These are phyloP conservation scores for Acacia melanoxylon DNA, from an alignment of 306 rosid species.

Conservation along the genomic window DNA sequence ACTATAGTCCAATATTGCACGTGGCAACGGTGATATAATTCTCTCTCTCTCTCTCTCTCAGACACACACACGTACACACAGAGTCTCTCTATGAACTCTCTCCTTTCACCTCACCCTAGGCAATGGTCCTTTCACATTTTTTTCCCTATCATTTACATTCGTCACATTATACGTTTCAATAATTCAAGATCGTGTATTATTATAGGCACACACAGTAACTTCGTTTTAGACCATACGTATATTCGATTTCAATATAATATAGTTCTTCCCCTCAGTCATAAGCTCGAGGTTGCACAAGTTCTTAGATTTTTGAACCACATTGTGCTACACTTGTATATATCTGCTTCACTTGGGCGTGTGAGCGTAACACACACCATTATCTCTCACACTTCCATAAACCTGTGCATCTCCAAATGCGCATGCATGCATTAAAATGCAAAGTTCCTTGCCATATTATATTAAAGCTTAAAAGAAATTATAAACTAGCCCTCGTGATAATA, in stretches of 20 bases:
- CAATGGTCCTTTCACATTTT: neutral
- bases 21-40: neutral
- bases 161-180: neutral
- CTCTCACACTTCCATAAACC: neutral
- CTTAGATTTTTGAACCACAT: too few relatives aligned
- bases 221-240: neutral
- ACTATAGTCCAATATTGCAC: neutral
- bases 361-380: neutral
- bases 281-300: too few relatives aligned
- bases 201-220: neutral
- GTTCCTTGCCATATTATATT: neutral
- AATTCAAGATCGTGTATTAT: neutral
- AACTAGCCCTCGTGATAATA: neutral
- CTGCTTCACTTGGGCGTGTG: neutral
- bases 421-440: constrained; percentile 23
- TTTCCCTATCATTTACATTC: neutral
- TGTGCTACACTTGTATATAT: too few relatives aligned
- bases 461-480: neutral
- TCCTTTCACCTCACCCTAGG: neutral
- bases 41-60: too few relatives aligned
- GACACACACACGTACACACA: neutral
- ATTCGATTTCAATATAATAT: too few relatives aligned
- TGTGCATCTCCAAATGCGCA: constrained; percentile 22
- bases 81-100: neutral
- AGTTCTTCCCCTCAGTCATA: too few relatives aligned